Conservation (phyloP, 2,329 filamentous ascomycete genomes). For the Cercospora beticola region DNA sequence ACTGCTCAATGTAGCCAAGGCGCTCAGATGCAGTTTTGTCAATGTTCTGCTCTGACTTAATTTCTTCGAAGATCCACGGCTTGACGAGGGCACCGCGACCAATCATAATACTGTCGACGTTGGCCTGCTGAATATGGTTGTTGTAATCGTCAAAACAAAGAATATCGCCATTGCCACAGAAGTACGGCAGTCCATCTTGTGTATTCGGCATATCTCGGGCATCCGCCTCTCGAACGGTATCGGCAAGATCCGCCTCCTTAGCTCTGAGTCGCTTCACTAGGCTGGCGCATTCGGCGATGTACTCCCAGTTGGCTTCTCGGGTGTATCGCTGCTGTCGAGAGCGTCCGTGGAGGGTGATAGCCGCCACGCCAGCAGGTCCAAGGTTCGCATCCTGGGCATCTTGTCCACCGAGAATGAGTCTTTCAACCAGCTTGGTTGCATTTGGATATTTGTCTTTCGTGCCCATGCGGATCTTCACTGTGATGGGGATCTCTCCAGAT, state of each 20-base stretch:
- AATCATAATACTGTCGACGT: constrained; percentile 94
- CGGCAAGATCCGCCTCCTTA: constrained; percentile 63
- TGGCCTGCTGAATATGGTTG: constrained; percentile 70
- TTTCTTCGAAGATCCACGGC: constrained; percentile 98
- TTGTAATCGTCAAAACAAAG: constrained; percentile 90
- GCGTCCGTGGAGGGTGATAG: constrained; percentile 92
- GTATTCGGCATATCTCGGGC: constrained; percentile 67
- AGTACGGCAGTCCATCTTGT: constrained; percentile 59
- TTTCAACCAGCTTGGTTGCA: constrained; percentile 76
- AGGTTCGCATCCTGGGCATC: constrained; percentile 66
- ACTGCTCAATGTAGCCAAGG: constrained; percentile 81
- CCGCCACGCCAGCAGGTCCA: constrained; percentile 81
- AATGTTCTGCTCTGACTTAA: constrained; percentile 84
- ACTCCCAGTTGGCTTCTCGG: constrained; percentile 86
- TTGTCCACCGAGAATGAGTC: constrained; percentile 74
- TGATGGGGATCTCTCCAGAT: constrained; percentile 86
- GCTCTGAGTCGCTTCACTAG: constrained; percentile 78
- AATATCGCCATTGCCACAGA: constrained; percentile 94
- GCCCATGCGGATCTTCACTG: constrained; percentile 91
- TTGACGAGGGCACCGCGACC: constrained; percentile 95
- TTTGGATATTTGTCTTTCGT: constrained; percentile 77
- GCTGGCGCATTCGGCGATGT: constrained; percentile 85
- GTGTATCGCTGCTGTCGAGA: constrained; percentile 95
- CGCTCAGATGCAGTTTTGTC: constrained; percentile 92
- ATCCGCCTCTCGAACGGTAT: constrained; percentile 78